Evolutionary conservation across 169 alveolate genomes (phyloP), one percentile per base, ranked within the genome.

Genomic region (Babesia bovis): DNA sequence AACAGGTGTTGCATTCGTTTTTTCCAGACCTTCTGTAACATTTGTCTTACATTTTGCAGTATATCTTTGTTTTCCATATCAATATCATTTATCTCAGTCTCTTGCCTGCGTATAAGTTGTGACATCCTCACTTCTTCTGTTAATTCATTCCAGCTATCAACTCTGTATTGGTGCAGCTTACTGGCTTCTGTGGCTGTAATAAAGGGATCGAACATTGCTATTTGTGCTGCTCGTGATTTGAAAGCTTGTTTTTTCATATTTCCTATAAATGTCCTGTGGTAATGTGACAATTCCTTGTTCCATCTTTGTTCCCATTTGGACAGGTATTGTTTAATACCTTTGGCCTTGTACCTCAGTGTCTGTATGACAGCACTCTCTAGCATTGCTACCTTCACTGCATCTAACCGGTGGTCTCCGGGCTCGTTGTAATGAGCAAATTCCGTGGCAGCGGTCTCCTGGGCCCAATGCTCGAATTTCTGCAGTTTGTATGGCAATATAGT

Each of bases 271-370:
- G 25, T 7, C 21, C 36, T 57, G 25, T 50, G 5, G 60, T 51
- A 68, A 33, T 58, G 17, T 17, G 25, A 41, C 19, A 3, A 58
- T 44, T 78, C 86, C 53, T 56, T 41, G 12, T 5, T 33, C 86
- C 86, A 78, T 25, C 26, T 26, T 33, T 7, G 1, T 25, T 78
- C 86, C 86, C 86, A 78, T 26, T 4, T 23, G 13, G 9, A 10
- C 19, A 68, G 53, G 82, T 44, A 68, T 41, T 2, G 7, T 45
- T 58, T 68, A 21, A 67, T 26, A 28, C 21, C 38, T 1, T 23
- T n/a, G 52, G 25, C 21, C 19, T 19, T 28, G 32, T 13, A 17
- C 4, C 19, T 25, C 42, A 76, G 4, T 28, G 65, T 50, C 17
- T 38, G 2, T 23, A 9, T 21, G 17, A 36, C 6, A 1, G 60